Evolutionary conservation across 2,329 filamentous ascomycete species (phyloP), one percentile per base, ranked within the genome.

Genomic region (Alternaria panax): DNA sequence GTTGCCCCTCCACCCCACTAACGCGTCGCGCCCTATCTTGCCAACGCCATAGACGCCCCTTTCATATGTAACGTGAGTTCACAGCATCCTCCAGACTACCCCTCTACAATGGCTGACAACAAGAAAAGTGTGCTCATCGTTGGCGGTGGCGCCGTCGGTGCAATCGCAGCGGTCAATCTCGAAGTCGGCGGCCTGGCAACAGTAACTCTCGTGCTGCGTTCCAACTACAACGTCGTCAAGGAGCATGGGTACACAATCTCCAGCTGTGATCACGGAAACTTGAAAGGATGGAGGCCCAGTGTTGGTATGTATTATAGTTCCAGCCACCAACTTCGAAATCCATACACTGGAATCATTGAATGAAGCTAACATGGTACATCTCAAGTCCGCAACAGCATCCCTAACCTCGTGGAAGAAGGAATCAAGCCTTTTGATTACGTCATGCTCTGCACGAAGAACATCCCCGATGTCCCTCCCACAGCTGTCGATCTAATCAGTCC

Each of bases 371-470:
- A 55, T 38, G 2, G 20, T 2, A 12, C 9, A 40, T 24, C 4
- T n/a, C 42, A 22, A 83, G 82, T 87, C 32, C 73, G 79, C 55
- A 81, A 82, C 45, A 74, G 74, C 4, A 75, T 87, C 22, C 85
- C 86, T 1, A 68, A 85, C 42, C 75, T 84, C 5, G 54, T 63
- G 3, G 62, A 77, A 46, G 72, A 77, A 36, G 38, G 25, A 11
- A 54, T 78, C 6, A 55, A 63, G 1, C 76, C 79, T 1, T 88
- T 82, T 67, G 83, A 88, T 72, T 88, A 83, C 64, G 80, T 88
- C 36, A 72, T 89, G 7, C 79, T 84, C 36, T 80, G 82, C 5
- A 88, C 86, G 9, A 89, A 89, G 68, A 88, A 87, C 64, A 74
- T 85, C 32, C 80, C 86, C 5, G 86, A 88, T 52, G 69, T 84